A percentile compares a stretch with the other conserved stretches of the same genome.
Conservation (phyloP, 2,329 filamentous ascomycete species). For the Scedosporium apiospermum region DNA sequence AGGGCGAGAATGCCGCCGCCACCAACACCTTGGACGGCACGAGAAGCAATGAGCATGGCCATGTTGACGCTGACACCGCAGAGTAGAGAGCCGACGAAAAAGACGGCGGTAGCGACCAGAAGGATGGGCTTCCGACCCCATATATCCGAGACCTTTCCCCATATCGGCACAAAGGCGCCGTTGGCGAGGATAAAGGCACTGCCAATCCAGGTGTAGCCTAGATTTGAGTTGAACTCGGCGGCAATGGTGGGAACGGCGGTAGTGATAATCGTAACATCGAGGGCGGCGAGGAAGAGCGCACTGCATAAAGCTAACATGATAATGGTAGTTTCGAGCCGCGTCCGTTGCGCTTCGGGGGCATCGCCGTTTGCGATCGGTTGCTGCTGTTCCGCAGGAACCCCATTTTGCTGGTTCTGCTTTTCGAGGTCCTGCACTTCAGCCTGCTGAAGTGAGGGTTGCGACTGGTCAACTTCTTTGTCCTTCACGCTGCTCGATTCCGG, state of each 20-base stretch:
- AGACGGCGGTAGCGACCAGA: constrained; percentile 38
- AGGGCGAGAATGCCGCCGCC: constrained; percentile 50
- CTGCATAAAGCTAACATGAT: constrained; percentile 31
- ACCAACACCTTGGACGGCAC: constrained; percentile 47
- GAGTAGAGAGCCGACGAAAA: constrained; percentile 44
- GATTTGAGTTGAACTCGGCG: constrained; percentile 51
- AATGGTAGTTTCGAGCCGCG: constrained; percentile 26
- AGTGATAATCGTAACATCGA: constrained; percentile 54
- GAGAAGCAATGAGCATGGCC: constrained; percentile 42
- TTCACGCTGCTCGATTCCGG: neutral
- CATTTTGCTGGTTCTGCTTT: neutral
- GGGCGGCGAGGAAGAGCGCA: constrained; percentile 42
- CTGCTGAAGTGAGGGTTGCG: neutral
- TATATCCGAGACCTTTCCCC: constrained; percentile 55
- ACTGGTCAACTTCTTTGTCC: neutral
- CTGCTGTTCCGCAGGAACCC: neutral
- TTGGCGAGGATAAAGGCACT: constrained; percentile 64
- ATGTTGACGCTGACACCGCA: constrained; percentile 41
- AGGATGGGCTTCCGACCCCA: constrained; percentile 49
- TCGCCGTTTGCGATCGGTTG: neutral
- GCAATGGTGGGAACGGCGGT: constrained; percentile 60
- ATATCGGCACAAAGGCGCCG: constrained; percentile 57
- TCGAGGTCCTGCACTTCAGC: neutral
- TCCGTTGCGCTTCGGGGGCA: constrained; percentile 24
- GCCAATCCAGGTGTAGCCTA: constrained; percentile 71